Evolutionary conservation across 768 basidiomycete genomes (phyloP).

Genomic region (Auriculariales sp.): DNA sequence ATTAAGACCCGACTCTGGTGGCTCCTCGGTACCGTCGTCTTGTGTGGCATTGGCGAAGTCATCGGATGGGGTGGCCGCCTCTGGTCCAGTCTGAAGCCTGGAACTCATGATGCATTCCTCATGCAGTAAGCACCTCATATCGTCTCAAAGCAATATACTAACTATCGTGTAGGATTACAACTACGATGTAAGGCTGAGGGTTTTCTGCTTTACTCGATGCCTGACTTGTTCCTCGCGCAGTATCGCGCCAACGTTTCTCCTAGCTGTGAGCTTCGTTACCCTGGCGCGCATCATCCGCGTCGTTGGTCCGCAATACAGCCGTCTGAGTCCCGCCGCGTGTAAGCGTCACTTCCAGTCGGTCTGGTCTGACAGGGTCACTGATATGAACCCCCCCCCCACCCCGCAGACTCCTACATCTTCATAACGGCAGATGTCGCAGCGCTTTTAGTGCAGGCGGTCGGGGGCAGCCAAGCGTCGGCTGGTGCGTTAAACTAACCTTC

Average conservation of each 20-base stretch:
- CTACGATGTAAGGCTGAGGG: constrained; percentile 22
- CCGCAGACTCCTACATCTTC: constrained; percentile 19
- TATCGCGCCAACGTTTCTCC: constrained; percentile 11
- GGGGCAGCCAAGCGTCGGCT: constrained; percentile 42
- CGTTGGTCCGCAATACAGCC: constrained; percentile 12
- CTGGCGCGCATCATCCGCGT: constrained; percentile 8
- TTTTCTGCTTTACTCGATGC: neutral
- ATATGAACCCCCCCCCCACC: too few relatives aligned
- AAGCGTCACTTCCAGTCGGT: neutral
- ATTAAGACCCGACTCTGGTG: constrained; percentile 33
- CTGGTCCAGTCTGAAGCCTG: constrained; percentile 27
- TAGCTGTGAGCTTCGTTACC: constrained; percentile 10
- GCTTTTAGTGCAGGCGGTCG: constrained; percentile 46
- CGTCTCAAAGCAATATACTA: neutral
- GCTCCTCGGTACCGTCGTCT: constrained; percentile 31
- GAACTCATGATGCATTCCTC: constrained; percentile 19
- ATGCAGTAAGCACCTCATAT: constrained; percentile 22
- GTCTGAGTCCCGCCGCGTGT: constrained; percentile 7
- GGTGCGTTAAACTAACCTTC: too few relatives aligned
- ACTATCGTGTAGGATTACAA: constrained; percentile 24
- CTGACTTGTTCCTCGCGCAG: neutral
- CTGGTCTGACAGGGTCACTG: neutral
- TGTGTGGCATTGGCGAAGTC: constrained; percentile 35
- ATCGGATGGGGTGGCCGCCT: constrained; percentile 43
- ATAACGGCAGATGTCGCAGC: constrained; percentile 34